Evolutionary conservation across 805 yeast genomes (phyloP).

Genomic region (Monosporozyma solicola): DNA sequence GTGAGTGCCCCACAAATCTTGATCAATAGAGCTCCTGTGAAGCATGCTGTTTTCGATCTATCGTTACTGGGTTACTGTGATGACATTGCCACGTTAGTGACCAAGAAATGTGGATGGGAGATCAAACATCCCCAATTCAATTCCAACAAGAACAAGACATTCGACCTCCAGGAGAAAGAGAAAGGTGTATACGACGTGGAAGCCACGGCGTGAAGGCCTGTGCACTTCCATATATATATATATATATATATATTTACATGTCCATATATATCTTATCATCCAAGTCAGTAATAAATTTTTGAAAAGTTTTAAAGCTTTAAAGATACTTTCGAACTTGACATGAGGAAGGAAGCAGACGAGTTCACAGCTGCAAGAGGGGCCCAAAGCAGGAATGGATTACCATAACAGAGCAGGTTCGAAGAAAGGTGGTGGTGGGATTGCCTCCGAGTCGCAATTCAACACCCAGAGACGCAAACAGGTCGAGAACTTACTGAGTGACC

Average conservation of each 20-base stretch:
- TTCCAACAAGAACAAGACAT: constrained; percentile 17
- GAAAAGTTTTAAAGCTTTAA: background rate
- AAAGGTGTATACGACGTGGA: constrained; percentile 19
- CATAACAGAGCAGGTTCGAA: constrained; percentile 85
- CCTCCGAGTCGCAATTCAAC: constrained; percentile 61
- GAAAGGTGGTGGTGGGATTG: constrained; percentile 86
- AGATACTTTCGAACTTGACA: background rate
- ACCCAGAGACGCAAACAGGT: constrained; percentile 61
- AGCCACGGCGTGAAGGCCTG: background rate
- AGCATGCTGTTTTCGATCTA: constrained; percentile 72
- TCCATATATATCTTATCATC: background rate
- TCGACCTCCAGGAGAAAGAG: constrained; percentile 17
- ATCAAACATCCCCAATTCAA: constrained; percentile 45
- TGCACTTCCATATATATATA: background rate
- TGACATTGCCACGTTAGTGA: constrained; percentile 60
- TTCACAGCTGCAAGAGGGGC: background rate
- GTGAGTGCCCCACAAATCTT: constrained; percentile 67
- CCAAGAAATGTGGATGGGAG: constrained; percentile 50
- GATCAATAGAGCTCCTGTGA: constrained; percentile 67
- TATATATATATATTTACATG: background rate
- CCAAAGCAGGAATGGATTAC: constrained; percentile 45
- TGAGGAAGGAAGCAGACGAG: background rate
- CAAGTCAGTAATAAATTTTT: background rate
- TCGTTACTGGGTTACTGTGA: constrained; percentile 75
- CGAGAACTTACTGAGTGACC: constrained; percentile 43